Conservation (phyloP, 108 stramenopile species). For the Cyclotella baltica region DNA sequence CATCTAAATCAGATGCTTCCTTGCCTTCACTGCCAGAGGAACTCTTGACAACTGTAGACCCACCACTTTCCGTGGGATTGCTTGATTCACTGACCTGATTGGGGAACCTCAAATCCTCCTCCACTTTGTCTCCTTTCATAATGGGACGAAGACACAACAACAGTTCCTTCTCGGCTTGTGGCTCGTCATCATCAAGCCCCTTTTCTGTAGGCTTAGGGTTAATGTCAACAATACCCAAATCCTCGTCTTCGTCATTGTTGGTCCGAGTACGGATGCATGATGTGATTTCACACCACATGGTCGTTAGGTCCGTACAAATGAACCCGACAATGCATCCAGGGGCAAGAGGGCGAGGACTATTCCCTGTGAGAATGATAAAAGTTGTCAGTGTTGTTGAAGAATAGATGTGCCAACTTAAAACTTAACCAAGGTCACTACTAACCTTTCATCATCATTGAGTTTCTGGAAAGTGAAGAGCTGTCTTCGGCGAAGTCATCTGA, state of each 20-base stretch:
- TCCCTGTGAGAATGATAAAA: slow-evolving; percentile 8
- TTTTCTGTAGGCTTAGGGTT: slow-evolving; percentile 17
- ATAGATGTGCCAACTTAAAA: neutral
- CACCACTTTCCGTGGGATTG: neutral
- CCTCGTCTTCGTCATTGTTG: slow-evolving; percentile 56
- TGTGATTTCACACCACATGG: slow-evolving; percentile 89
- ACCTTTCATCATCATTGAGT: slow-evolving; percentile 16
- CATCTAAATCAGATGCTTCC: no score
- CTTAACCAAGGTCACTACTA: slow-evolving; percentile 52
- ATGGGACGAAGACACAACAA: slow-evolving; percentile 82
- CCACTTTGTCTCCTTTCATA: slow-evolving; percentile 70
- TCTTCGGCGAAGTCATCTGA: slow-evolving; percentile 60
- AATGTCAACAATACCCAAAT: neutral
- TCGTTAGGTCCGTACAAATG: slow-evolving; percentile 79
- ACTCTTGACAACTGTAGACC: no score
- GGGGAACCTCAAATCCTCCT: slow-evolving; percentile 59
- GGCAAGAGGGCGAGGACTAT: slow-evolving; percentile 68
- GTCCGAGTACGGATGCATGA: slow-evolving; percentile 73
- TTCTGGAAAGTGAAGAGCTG: slow-evolving; percentile 4
- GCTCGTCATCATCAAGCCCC: neutral
- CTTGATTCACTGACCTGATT: neutral
- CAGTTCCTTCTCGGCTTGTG: slow-evolving; percentile 61
- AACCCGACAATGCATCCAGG: slow-evolving; percentile 79
- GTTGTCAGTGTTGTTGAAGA: neutral
- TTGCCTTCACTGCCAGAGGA: no score